These are phyloP conservation scores for Phaeodactylum tricornutum DNA, from an alignment of 108 stramenopile genomes.

Conservation along the genomic window DNA sequence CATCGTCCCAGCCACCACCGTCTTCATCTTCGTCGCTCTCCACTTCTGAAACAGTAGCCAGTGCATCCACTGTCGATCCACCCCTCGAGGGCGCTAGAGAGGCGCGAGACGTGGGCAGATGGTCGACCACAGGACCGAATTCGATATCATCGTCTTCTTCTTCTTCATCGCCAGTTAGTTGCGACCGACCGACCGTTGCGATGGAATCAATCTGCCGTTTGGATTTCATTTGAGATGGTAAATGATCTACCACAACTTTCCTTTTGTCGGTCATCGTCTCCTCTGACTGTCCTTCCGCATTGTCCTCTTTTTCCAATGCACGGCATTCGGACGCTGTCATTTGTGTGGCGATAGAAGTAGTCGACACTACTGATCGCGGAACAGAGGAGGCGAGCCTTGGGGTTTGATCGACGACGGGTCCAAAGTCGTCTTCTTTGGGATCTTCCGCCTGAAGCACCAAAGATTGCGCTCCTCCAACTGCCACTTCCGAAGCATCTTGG, in stretches of 20 bases:
- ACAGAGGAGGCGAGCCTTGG: slow-evolving; percentile 2
- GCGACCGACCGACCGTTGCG: slow-evolving; percentile 1
- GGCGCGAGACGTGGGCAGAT: slow-evolving; percentile 17
- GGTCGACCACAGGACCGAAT: slow-evolving; percentile 40
- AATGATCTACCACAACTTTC: slow-evolving; percentile 8
- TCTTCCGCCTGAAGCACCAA: slow-evolving; percentile 21
- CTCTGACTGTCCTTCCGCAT: slow-evolving; percentile 2
- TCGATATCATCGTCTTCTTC: slow-evolving; percentile 28
- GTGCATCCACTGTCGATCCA: slow-evolving; percentile 42
- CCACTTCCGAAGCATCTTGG: slow-evolving; percentile 19
- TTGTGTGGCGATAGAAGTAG: slow-evolving; percentile 2
- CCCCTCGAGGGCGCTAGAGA: slow-evolving; percentile 29
- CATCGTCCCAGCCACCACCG: slow-evolving; percentile 12
- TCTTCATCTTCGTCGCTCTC: slow-evolving; percentile 18
- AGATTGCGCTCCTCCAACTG: slow-evolving; percentile 27
- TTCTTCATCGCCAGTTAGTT: slow-evolving; percentile 9
- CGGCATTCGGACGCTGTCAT: slow-evolving; percentile 8
- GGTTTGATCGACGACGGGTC: slow-evolving; percentile 32
- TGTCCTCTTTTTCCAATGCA: slow-evolving; percentile 4
- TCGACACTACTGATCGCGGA: neutral
- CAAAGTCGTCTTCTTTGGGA: slow-evolving; percentile 34
- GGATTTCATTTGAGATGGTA: neutral
- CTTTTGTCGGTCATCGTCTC: neutral
- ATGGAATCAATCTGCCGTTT: neutral
- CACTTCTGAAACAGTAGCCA: slow-evolving; percentile 33